phyloP scores from a whole-genome alignment of 73 alveolate species.

The Effrenium voratum region DNA sequence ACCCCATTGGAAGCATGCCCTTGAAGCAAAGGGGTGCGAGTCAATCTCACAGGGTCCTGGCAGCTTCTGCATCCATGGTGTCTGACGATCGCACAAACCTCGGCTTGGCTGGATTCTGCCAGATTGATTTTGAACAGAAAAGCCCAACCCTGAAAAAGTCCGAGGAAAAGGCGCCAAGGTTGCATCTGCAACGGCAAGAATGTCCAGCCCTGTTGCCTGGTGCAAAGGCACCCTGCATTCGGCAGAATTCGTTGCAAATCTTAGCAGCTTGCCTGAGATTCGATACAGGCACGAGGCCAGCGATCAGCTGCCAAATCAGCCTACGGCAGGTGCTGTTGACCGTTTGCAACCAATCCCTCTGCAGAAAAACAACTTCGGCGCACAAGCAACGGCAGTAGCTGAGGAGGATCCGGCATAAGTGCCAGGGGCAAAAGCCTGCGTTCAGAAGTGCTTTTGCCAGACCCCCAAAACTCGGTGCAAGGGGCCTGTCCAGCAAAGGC shows the following conservation, averaged over 20 bases:
- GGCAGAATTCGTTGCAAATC: no score
- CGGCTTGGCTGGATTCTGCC: background rate
- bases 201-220: no score
- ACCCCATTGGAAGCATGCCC: no score
- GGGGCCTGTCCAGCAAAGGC: slow-evolving; percentile 49
- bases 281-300: slow-evolving; percentile 58
- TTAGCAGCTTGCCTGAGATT: background rate
- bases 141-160: background rate
- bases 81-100: slow-evolving; percentile 26
- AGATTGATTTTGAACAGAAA: background rate
- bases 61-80: slow-evolving; percentile 6
- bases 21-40: no score
- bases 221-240: no score
- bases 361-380: background rate
- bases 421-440: slow-evolving; percentile 54
- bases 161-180: slow-evolving; percentile 7
- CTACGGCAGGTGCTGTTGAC: background rate
- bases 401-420: background rate
- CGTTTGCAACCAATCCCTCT: background rate
- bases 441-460: no score
- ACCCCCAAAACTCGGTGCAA: background rate
- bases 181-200: slow-evolving; percentile 11
- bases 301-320: slow-evolving; percentile 74
- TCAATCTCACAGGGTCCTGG: background rate
- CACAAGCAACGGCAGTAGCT: slow-evolving; percentile 56